Percentiles rank a stretch among this genome's conserved stretches.
phyloP scores from a whole-genome alignment of 176 grass and related monocot genomes.

The Calamus simplicifolius region DNA sequence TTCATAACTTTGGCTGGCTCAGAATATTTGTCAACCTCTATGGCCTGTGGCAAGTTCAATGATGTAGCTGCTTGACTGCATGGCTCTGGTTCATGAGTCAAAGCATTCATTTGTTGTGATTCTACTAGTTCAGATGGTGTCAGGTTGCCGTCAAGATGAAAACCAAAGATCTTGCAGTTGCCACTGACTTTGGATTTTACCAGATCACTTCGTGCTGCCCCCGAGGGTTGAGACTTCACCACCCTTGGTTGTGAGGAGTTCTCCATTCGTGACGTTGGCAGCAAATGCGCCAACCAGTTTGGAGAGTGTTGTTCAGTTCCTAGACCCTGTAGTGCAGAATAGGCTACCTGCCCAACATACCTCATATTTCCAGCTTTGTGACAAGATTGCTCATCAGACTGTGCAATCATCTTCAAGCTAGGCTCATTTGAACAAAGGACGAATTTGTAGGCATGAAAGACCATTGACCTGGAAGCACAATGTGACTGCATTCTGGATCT shows the following conservation, averaged over 20 bases:
- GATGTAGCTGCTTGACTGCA: slow-evolving; percentile 16
- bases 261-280: slow-evolving; percentile 26
- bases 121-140: slow-evolving; percentile 22
- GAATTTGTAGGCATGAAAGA: slow-evolving; percentile 42
- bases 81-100: slow-evolving; percentile 20
- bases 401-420: slow-evolving; percentile 25
- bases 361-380: slow-evolving; percentile 29
- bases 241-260: slow-evolving; percentile 9
- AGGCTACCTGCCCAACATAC: slow-evolving; percentile 28
- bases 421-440: slow-evolving; percentile 27
- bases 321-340: slow-evolving; percentile 14
- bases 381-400: slow-evolving; percentile 24
- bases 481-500: slow-evolving; percentile 39
- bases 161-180: slow-evolving; percentile 65
- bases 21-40: slow-evolving; percentile 28
- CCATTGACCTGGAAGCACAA: slow-evolving; percentile 34
- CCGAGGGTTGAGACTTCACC: slow-evolving; percentile 44
- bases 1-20: slow-evolving; percentile 28
- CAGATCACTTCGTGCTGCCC: slow-evolving; percentile 33
- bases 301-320: slow-evolving; percentile 31
- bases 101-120: slow-evolving; percentile 20
- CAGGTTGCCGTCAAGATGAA: slow-evolving; percentile 43
- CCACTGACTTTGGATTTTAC: slow-evolving; percentile 32
- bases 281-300: slow-evolving; percentile 39
- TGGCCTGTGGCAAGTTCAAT: slow-evolving; percentile 17